Conservation (phyloP, 2,329 filamentous ascomycete genomes). For the Exophiala sp. region DNA sequence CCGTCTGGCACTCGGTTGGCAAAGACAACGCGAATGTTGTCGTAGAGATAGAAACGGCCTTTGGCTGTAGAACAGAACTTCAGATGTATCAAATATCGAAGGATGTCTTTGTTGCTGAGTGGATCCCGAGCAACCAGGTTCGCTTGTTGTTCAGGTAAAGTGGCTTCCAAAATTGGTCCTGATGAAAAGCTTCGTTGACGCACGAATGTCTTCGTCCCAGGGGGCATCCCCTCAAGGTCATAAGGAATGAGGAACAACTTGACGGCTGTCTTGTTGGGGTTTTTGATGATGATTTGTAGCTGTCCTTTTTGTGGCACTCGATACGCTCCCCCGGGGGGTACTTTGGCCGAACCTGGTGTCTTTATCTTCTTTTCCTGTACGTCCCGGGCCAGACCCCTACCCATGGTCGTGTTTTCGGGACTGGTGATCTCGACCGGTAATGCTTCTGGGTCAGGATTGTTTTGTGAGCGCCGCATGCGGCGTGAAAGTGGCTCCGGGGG, state of each 20-base stretch:
- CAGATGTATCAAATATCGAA: constrained; percentile 86
- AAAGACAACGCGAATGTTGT: constrained; percentile 88
- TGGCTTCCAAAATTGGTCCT: constrained; percentile 73
- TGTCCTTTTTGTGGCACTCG: constrained; percentile 91
- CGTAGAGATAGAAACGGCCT: constrained; percentile 83
- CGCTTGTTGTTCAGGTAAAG: constrained; percentile 49
- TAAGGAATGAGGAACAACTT: constrained; percentile 94
- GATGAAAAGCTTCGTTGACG: constrained; percentile 89
- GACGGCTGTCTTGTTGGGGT: constrained; percentile 95
- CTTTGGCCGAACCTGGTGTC: constrained; percentile 54
- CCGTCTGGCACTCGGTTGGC: constrained; percentile 93
- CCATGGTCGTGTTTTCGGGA: constrained; percentile 20
- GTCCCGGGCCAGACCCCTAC: constrained; percentile 37
- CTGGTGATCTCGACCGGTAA: constrained; percentile 15
- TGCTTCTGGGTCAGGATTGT: constrained; percentile 11
- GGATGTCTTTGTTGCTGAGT: constrained; percentile 55
- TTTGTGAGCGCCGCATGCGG: constrained; percentile 38
- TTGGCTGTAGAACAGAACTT: constrained; percentile 85
- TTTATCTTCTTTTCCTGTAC: constrained; percentile 54
- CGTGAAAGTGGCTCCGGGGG: constrained; percentile 36
- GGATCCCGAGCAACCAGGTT: constrained; percentile 44
- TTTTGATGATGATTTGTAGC: constrained; percentile 94
- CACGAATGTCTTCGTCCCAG: constrained; percentile 92
- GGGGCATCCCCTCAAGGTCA: constrained; percentile 84
- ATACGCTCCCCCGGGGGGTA: constrained; percentile 81